These are phyloP conservation scores for Psilocybe sp. DNA, from an alignment of 768 basidiomycete genomes.

Conservation along the genomic window DNA sequence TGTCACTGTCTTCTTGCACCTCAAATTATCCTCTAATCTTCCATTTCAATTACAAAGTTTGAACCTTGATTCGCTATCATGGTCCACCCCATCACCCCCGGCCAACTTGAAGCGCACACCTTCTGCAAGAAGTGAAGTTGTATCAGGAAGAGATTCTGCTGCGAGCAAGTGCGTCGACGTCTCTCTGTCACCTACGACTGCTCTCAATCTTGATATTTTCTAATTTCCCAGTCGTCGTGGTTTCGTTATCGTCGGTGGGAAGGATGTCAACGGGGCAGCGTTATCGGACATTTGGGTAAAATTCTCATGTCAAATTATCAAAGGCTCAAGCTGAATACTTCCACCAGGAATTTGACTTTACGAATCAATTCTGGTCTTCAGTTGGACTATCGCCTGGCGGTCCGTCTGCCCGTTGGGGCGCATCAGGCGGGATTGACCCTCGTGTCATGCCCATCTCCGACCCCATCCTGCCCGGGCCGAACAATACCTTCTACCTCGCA, in stretches of 20 bases:
- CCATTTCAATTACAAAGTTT: conserved; percentile 40
- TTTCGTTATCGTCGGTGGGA: conserved; percentile 74
- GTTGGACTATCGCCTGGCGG: conserved; percentile 48
- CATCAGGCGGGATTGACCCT: conserved; percentile 72
- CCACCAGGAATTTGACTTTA: conserved; percentile 73
- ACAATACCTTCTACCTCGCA: conserved; percentile 70
- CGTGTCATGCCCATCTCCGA: conserved; percentile 42
- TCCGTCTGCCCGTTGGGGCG: conserved; percentile 67
- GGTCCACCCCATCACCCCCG: conserved; percentile 58
- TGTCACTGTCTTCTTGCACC: conserved; percentile 17
- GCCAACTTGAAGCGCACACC: conserved; percentile 45
- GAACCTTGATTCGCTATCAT: conserved; percentile 56
- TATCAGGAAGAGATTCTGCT: conserved; percentile 69
- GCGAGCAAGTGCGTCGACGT: conserved; percentile 70
- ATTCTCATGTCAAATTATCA: conserved; percentile 17
- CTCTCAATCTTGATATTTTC: conserved; percentile 12
- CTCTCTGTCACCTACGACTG: background rate
- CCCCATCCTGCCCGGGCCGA: conserved; percentile 47
- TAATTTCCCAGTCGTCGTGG: conserved; percentile 58
- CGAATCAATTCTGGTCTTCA: conserved; percentile 72
- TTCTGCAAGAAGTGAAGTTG: conserved; percentile 59
- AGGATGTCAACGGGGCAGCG: conserved; percentile 47
- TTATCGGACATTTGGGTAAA: conserved; percentile 74
- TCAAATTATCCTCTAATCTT: conserved; percentile 7
- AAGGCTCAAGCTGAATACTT: background rate